phyloP scores from a whole-genome alignment of 768 basidiomycete genomes.

The Phaeolepiota aurea region DNA sequence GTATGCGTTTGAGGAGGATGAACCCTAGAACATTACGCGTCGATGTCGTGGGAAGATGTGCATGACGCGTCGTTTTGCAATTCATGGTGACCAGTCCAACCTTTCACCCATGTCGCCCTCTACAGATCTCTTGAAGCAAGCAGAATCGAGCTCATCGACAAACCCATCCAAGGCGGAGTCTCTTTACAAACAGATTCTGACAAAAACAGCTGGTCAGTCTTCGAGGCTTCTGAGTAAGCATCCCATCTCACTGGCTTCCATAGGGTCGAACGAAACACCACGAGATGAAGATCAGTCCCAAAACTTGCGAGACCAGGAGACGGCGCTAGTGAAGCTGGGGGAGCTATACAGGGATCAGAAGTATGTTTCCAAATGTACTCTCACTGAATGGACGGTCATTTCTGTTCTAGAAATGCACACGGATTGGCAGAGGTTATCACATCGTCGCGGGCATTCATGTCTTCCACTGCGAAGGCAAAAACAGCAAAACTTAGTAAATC shows the following conservation, averaged over 20 bases:
- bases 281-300: constrained; percentile 40
- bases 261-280: constrained; percentile 22
- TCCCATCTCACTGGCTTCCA: neutral
- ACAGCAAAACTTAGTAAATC: constrained; percentile 87
- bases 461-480: constrained; percentile 94
- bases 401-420: constrained; percentile 58
- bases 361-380: constrained; percentile 30
- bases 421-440: constrained; percentile 84
- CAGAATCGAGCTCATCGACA: constrained; percentile 33
- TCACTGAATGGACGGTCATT: constrained; percentile 1
- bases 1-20: neutral
- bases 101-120: constrained; percentile 18
- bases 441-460: constrained; percentile 78
- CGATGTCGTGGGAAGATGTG: constrained; percentile 23
- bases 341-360: constrained; percentile 81
- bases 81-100: constrained; percentile 2
- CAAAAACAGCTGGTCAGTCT: constrained; percentile 24
- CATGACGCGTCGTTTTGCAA: constrained; percentile 18
- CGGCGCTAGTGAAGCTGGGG: constrained; percentile 77
- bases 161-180: constrained; percentile 59
- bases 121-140: constrained; percentile 46
- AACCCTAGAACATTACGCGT: constrained; percentile 17
- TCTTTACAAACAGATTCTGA: constrained; percentile 68
- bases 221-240: neutral
- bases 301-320: constrained; percentile 72